Evolutionary conservation across 192 early-diverging fungal species (phyloP), one percentile per base, ranked within the genome.

Genomic region (Globomyces pollinis-pini): DNA sequence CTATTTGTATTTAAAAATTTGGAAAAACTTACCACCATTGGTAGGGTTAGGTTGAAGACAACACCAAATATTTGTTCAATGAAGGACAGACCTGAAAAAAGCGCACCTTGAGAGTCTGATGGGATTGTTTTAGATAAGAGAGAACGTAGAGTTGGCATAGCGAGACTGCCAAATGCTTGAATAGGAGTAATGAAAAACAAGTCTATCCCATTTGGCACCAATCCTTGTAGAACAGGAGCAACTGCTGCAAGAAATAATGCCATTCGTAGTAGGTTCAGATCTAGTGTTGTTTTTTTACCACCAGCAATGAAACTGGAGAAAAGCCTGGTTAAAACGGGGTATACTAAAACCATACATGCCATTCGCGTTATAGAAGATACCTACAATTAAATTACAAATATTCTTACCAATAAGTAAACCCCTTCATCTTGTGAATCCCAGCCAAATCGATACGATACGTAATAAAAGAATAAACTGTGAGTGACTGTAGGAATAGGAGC

Each of bases 371-470:
- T 31, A 2, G 60, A 61, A 42, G 54, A 33, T 21, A 49, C 38
- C 13, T n/a, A n/a, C n/a, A n/a, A n/a, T n/a, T n/a, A n/a, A n/a
- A n/a, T n/a, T n/a, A n/a, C n/a, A n/a, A n/a, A n/a, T n/a, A n/a
- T n/a, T n/a, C n/a, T n/a, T n/a, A n/a, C n/a, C n/a, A 77, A 50
- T 45, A 70, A 30, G 36, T 61, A 77, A 2, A 66, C 30, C 1
- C 71, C 71, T 34, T 67, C 63, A 35, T 71, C 68, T 33, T 65
- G 69, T 12, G 62, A 50, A 31, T 78, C 69, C 76, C 76, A 78
- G 3, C 71, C 71, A 38, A 78, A 70, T 12, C 28, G n/a, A 33
- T 57, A 63, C 7, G 66, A 32, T 6, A 60, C 52, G 49, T 74
- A 77, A 39, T 59, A 61, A 56, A 71, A 77, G 30, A 77, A 77